A percentile compares a stretch with the other conserved stretches of the same genome.
These are phyloP conservation scores for Tympanopsis confertula DNA, from an alignment of 2,329 filamentous ascomycete genomes.

Conservation along the genomic window DNA sequence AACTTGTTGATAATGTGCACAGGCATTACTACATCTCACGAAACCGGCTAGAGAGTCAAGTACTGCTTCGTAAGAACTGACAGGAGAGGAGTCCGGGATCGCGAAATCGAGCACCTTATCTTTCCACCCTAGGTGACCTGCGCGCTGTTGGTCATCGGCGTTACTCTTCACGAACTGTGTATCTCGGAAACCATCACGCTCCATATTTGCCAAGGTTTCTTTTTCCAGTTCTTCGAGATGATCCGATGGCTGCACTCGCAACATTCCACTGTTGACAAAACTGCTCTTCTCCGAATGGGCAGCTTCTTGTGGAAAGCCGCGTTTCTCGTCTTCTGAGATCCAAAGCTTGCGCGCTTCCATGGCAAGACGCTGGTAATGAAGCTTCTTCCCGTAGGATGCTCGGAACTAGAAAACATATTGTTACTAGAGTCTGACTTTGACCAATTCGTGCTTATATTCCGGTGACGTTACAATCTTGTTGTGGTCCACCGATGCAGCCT, in stretches of 20 bases:
- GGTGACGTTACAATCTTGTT: constrained; percentile 11
- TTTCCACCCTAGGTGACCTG: constrained; percentile 8
- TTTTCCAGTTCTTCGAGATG: constrained; percentile 9
- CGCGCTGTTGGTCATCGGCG: constrained; percentile 7
- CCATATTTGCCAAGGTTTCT: constrained; percentile 11
- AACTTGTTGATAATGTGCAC: background rate
- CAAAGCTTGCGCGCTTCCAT: constrained; percentile 11
- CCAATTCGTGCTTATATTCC: background rate
- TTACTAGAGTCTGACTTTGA: background rate
- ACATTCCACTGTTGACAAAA: constrained; percentile 10
- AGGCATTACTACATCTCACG: background rate
- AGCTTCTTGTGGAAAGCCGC: no score
- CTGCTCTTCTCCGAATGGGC: background rate
- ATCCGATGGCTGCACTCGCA: constrained; percentile 11
- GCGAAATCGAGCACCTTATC: constrained; percentile 11
- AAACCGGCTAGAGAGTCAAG: background rate
- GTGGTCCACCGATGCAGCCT: constrained; percentile 12
- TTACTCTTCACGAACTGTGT: constrained; percentile 12
- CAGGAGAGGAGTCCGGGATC: constrained; percentile 6
- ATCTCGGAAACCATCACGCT: constrained; percentile 10
- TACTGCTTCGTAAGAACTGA: background rate
- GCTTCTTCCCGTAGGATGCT: constrained; percentile 10
- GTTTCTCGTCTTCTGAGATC: constrained; percentile 7
- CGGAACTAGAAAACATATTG: constrained; percentile 8
- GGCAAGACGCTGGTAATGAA: constrained; percentile 13